A percentile compares a stretch with the other conserved stretches of the same genome.
These are phyloP conservation scores for Ilyonectria mors-panacis DNA, from an alignment of 2,329 filamentous ascomycete species.

Conservation along the genomic window DNA sequence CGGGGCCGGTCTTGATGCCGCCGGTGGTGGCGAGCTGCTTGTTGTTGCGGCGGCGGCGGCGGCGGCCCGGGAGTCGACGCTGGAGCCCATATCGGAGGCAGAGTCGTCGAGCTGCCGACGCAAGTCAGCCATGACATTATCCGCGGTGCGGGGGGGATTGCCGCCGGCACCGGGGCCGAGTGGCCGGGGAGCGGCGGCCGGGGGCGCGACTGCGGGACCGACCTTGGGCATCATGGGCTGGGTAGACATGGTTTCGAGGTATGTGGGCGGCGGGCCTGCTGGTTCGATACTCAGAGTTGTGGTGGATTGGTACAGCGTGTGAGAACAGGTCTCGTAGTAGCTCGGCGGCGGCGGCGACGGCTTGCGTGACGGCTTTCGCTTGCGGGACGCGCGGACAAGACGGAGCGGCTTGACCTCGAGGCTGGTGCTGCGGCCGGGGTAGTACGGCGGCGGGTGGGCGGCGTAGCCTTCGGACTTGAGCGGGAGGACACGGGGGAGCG, in stretches of 20 bases:
- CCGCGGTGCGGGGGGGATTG: constrained; percentile 32
- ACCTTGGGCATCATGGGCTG: constrained; percentile 38
- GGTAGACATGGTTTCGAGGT: constrained; percentile 37
- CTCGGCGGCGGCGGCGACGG: constrained; percentile 29
- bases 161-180: constrained; percentile 20
- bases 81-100: constrained; percentile 38
- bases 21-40: constrained; percentile 37
- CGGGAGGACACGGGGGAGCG: constrained; percentile 38
- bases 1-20: constrained; percentile 38
- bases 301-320: constrained; percentile 30
- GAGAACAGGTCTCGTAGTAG: constrained; percentile 37
- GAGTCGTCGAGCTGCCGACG: constrained; percentile 40
- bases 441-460: constrained; percentile 37
- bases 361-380: constrained; percentile 26
- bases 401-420: constrained; percentile 40
- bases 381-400: constrained; percentile 37
- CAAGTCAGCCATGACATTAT: constrained; percentile 39
- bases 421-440: constrained; percentile 30
- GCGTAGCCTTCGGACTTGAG: constrained; percentile 38
- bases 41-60: constrained; percentile 40
- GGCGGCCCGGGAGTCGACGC: constrained; percentile 39
- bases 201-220: constrained; percentile 29
- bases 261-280: constrained; percentile 33
- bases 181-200: constrained; percentile 19
- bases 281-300: constrained; percentile 39